These are phyloP conservation scores for Pseudopithomyces maydicus DNA, from an alignment of 2,329 filamentous ascomycete species.

Conservation along the genomic window DNA sequence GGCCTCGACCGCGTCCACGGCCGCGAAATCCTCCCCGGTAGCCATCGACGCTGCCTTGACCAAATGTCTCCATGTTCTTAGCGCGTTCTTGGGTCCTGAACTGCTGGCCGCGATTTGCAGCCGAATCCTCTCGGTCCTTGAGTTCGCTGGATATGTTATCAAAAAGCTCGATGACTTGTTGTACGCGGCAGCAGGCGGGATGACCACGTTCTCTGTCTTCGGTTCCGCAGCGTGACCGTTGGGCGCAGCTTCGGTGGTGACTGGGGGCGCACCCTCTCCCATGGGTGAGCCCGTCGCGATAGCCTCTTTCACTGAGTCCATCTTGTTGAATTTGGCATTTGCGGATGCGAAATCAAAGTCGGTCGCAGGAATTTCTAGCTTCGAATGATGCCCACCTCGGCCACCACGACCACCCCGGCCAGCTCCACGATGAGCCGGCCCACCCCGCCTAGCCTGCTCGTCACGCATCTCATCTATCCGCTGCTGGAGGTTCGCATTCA, in stretches of 20 bases:
- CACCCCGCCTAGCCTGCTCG: conserved; percentile 58
- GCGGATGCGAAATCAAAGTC: conserved; percentile 91
- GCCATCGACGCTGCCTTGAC: conserved; percentile 91
- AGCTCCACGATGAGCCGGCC: conserved; percentile 49
- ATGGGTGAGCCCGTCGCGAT: conserved; percentile 76
- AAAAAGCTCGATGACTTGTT: conserved; percentile 89
- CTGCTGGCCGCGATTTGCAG: conserved; percentile 71
- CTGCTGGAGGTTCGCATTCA: conserved; percentile 71
- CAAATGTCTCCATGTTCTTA: conserved; percentile 97
- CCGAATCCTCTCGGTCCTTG: conserved; percentile 81
- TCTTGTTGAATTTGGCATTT: conserved; percentile 89
- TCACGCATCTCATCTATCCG: conserved; percentile 80
- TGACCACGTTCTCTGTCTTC: conserved; percentile 51
- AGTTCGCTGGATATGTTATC: conserved; percentile 97
- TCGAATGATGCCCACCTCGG: conserved; percentile 58
- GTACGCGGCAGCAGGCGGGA: conserved; percentile 64
- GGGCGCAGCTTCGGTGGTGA: conserved; percentile 42
- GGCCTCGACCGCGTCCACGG: conserved; percentile 76
- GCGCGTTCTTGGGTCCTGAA: conserved; percentile 92
- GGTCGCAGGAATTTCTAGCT: conserved; percentile 85
- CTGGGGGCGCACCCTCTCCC: conserved; percentile 48
- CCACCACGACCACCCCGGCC: conserved; percentile 57
- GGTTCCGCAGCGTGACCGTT: conserved; percentile 42
- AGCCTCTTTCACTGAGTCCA: conserved; percentile 85
- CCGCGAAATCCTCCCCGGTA: conserved; percentile 79